Evolutionary conservation across 140 eudicot genomes (phyloP), one percentile per base, ranked within the genome.

Genomic region (Flaveria floridana): DNA sequence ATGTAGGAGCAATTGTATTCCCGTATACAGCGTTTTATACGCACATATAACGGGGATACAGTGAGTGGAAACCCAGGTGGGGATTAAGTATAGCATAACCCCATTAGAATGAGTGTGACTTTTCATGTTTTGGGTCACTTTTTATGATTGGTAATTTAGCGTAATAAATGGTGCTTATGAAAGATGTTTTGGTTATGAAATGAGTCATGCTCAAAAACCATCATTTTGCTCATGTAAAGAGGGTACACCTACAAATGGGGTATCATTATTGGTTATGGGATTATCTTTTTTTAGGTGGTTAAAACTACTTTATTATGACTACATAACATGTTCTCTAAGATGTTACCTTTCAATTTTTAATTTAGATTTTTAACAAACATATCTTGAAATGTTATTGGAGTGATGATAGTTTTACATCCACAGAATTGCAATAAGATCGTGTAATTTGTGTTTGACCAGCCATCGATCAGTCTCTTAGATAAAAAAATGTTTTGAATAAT

Each of bases 221-320:
- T 78, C 82, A 78, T 78, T 59, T 70, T 70, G 77, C 19, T 78
- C 65, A 47, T 62, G 10, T 58, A 78, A 78, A 70, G 72, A 26
- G 82, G 81, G 77, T 59, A 78, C 82, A 78, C 61, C 30, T 70
- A 70, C 46, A 70, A 70, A 70, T 78, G 82, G 82, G 82, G 66
- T 14, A 70, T 78, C 48, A 78, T 78, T 70, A 61, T 70, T 77
- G 64, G 76, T 46, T 57, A 44, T 76, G 63, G 78, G 71, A 61
- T 26, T 74, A 21, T 37, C 48, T 51, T 37, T 65, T 16, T 53
- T 41, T 39, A 3, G 16, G 18, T 21, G 46, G 46, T 52, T 76
- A 64, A 65, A 46, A 34, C 18, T 64, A 41, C 53, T 44, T n/a
- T 39, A 16, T 28, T 28, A 21, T 10, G 16, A 53, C 6, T 53